Base-by-base conservation (phyloP, 208 protist genomes). In the Strigomonas galati region DNA sequence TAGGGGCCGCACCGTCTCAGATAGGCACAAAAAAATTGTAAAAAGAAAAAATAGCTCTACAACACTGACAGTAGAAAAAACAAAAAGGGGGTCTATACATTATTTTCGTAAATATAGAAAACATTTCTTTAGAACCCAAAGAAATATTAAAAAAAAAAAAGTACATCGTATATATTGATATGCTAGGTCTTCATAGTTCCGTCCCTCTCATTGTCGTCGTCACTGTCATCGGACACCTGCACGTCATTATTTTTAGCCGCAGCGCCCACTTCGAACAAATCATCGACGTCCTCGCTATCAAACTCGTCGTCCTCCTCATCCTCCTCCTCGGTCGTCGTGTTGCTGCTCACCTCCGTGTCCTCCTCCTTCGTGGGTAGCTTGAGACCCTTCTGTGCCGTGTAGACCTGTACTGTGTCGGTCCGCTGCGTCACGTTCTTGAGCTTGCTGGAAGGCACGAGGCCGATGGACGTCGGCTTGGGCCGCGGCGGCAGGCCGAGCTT, bases 281-380 rank as follows among this genome's bases (percentile, higher is more conserved):
- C 71, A 53, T 82, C 76, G 53, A 82, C 68, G 30, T 82, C 76
- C 61, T 82, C 76, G 59, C 76, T 82, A 65, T 82, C 76, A 28
- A 82, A 82, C 30, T 65, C 76, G 51, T 78, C 72, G 57, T 82
- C 76, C 31, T 74, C 75, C 51, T 82, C 76, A 28, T 82, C 76
- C 0, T 72, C 71, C 10, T 74, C 71, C 51, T 19, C 61, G 28
- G 44, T 54, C 15, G 53, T 65, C 17, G 31, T 67, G 30, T 35
- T 54, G 28, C 49, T 71, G 43, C 30, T 72, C 48, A 73, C 64
- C 51, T 69, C 49, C 19, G 56, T 40, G 24, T 52, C 26, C 17
- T 69, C 55, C 12, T 69, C 55, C 43, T 43, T 51, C 35, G 65
- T 62, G 17, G 27, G 71, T 9, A 81, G 71, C 12, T 75, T 67